A percentile compares a stretch with the other conserved stretches of the same genome.
Evolutionary conservation across 2,329 filamentous ascomycete species (phyloP).

Genomic region (Arachnomyces sp.): DNA sequence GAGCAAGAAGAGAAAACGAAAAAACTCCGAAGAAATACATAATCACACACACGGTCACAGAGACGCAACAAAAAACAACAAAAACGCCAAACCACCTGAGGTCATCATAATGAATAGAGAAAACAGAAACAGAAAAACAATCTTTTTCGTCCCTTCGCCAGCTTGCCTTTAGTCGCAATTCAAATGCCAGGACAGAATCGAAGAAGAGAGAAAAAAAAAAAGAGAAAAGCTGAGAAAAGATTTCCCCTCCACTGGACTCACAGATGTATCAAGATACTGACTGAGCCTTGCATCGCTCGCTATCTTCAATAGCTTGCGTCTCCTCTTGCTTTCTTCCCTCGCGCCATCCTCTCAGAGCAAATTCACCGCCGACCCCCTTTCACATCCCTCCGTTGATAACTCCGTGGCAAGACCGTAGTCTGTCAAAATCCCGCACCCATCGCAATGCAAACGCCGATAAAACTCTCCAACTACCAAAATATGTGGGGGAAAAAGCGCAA

Average conservation of each 20-base stretch:
- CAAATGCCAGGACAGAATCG: not conserved
- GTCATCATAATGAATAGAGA: too few relatives aligned
- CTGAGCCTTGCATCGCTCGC: too few relatives aligned
- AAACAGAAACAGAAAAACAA: too few relatives aligned
- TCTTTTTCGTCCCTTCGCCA: too few relatives aligned
- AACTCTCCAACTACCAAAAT: not conserved
- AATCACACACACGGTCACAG: slow-evolving; percentile 10
- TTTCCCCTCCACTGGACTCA: not conserved
- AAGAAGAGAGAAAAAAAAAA: not conserved
- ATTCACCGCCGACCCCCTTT: too few relatives aligned
- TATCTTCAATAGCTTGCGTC: too few relatives aligned
- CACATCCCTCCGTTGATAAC: not conserved
- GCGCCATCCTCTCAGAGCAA: too few relatives aligned
- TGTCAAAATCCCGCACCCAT: not conserved
- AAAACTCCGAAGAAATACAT: slow-evolving; percentile 10
- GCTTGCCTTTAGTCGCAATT: too few relatives aligned
- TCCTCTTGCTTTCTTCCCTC: too few relatives aligned
- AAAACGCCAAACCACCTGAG: slow-evolving; percentile 1
- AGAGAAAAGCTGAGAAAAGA: not conserved
- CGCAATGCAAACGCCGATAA: not conserved
- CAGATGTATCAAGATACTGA: not conserved
- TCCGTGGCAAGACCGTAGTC: not conserved
- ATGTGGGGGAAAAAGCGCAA: slow-evolving; percentile 2
- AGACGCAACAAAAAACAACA: slow-evolving; percentile 10
- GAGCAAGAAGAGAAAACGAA: slow-evolving; percentile 18